Conservation (phyloP, 306 rosid genomes). For the Myrica gale region DNA sequence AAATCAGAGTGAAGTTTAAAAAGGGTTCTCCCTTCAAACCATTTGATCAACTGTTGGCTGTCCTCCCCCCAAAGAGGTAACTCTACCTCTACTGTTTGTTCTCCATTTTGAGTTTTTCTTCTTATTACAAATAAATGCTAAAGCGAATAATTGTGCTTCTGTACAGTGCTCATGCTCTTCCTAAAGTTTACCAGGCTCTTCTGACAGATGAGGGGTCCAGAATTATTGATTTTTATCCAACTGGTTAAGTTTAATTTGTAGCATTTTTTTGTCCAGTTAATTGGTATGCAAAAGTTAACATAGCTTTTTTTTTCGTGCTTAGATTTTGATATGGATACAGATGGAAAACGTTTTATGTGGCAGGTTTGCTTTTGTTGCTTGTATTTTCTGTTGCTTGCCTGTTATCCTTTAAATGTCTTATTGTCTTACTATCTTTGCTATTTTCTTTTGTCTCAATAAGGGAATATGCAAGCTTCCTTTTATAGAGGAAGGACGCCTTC, state of each 20-base stretch:
- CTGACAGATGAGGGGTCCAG: conserved; percentile 40
- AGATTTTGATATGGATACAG: conserved; percentile 54
- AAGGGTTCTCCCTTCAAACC: conserved; percentile 54
- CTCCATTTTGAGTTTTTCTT: too few relatives aligned
- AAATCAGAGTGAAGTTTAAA: conserved; percentile 35
- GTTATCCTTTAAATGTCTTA: background rate
- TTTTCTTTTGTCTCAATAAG: conserved; percentile 16
- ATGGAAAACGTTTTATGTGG: conserved; percentile 52
- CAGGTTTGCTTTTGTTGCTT: conserved; percentile 40
- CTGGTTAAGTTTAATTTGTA: conserved; percentile 28
- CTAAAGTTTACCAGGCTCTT: conserved; percentile 27
- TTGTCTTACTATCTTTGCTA: background rate
- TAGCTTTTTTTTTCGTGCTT: background rate
- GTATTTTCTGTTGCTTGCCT: background rate
- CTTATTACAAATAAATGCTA: background rate
- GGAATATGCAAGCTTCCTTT: conserved; percentile 51
- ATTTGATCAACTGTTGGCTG: conserved; percentile 54
- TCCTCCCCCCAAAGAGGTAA: conserved; percentile 52
- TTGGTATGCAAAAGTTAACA: background rate
- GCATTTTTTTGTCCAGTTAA: background rate
- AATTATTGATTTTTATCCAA: conserved; percentile 49
- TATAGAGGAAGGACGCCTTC: conserved; percentile 45
- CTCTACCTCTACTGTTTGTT: background rate
- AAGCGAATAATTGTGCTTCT: background rate
- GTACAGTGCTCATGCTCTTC: conserved; percentile 53